phyloP scores from a whole-genome alignment of 1,284 basidiomycete species.

The Porodaedalea pini region DNA sequence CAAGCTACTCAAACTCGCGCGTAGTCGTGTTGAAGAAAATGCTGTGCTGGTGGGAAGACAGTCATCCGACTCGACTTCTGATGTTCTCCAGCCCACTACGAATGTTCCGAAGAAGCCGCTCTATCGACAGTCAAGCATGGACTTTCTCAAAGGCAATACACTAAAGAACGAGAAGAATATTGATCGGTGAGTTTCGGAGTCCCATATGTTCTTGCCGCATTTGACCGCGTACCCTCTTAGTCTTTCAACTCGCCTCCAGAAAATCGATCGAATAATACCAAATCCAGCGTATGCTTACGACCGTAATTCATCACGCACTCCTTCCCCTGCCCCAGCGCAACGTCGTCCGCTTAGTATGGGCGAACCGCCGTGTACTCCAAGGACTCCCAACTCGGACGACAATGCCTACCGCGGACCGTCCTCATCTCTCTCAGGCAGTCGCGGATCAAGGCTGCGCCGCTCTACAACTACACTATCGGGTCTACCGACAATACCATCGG shows the following conservation, averaged over 20 bases:
- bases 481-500: conserved; percentile 18
- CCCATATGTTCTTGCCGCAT: not conserved
- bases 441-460: conserved; percentile 18
- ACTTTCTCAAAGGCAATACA: conserved; percentile 61
- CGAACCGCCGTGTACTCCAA: conserved; percentile 17
- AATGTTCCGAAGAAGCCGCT: conserved; percentile 53
- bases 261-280: conserved; percentile 52
- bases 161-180: conserved; percentile 53
- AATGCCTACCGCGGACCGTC: conserved; percentile 16
- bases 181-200: conserved; percentile 47
- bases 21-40: conserved; percentile 55
- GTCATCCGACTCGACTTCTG: conserved; percentile 29
- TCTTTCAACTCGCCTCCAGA: conserved; percentile 65
- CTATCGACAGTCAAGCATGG: conserved; percentile 80
- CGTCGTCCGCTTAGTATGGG: conserved; percentile 5
- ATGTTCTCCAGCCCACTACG: conserved; percentile 39
- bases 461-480: conserved; percentile 16
- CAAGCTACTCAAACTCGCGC: conserved; percentile 72
- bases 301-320: conserved; percentile 38
- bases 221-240: conserved; percentile 34
- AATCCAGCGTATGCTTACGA: conserved; percentile 56
- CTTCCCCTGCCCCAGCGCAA: conserved; percentile 17
- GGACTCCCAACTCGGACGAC: conserved; percentile 8
- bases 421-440: conserved; percentile 9
- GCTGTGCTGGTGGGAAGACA: conserved; percentile 34